Evolutionary conservation across 352 stramenopile genomes (phyloP).

Genomic region (Pythium phragmiticola): DNA sequence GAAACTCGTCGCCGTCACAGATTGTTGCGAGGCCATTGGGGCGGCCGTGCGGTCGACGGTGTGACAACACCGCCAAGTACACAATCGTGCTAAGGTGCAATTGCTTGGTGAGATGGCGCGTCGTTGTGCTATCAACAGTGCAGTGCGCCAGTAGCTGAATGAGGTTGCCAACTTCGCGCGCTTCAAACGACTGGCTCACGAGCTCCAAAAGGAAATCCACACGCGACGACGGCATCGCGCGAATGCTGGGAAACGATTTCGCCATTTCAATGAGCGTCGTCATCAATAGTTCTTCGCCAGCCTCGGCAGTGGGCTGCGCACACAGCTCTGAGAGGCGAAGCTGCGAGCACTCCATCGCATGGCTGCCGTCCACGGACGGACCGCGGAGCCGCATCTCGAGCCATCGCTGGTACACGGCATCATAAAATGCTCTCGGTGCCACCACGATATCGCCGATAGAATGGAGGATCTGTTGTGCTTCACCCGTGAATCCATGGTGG

Average conservation of each 20-base stretch:
- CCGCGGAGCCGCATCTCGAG: constrained; percentile 67
- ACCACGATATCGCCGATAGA: constrained; percentile 70
- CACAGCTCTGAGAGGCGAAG: constrained; percentile 23
- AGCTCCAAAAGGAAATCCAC: constrained; percentile 27
- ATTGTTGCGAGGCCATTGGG: not conserved
- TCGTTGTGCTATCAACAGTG: constrained; percentile 39
- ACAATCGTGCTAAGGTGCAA: constrained; percentile 59
- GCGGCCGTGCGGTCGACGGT: constrained; percentile 30
- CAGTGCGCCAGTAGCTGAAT: constrained; percentile 61
- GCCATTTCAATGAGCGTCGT: constrained; percentile 71
- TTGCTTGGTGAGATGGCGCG: constrained; percentile 51
- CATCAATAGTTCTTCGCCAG: constrained; percentile 48
- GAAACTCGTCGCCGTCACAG: constrained; percentile 52
- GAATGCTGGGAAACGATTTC: constrained; percentile 43
- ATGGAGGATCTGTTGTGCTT: constrained; percentile 48
- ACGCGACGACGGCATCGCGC: constrained; percentile 10
- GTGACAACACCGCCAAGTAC: constrained; percentile 58
- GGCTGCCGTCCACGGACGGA: constrained; percentile 26
- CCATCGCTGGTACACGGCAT: constrained; percentile 81
- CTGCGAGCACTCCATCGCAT: constrained; percentile 18
- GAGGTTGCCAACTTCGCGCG: constrained; percentile 58
- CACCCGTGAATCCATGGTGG: not conserved
- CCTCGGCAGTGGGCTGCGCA: constrained; percentile 7
- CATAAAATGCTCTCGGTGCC: constrained; percentile 61
- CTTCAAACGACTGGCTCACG: constrained; percentile 30